Conservation (phyloP, 75 land plant genomes). For the Selaginella moellendorffii region DNA sequence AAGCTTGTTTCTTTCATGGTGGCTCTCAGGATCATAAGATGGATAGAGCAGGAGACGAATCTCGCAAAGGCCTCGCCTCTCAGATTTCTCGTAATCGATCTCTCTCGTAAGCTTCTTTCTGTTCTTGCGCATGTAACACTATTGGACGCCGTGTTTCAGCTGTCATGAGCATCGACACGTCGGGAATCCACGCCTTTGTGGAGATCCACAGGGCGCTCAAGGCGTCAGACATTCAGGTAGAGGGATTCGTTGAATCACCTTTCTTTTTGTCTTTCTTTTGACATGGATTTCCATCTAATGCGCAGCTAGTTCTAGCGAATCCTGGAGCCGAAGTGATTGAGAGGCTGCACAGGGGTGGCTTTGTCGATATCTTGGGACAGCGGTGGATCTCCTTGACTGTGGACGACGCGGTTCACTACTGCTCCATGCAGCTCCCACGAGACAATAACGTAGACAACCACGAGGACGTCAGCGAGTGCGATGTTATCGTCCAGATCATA, state of each 20-base stretch:
- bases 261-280: background rate
- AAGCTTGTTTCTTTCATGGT: background rate
- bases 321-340: slow-evolving; percentile 6
- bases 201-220: slow-evolving; percentile 1
- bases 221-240: slow-evolving; percentile 1
- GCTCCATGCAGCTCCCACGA: slow-evolving; percentile 1
- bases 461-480: background rate
- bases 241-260: background rate
- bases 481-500: background rate
- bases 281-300: background rate
- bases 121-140: no score
- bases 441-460: background rate
- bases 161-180: slow-evolving; percentile 2
- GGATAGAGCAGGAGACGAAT: slow-evolving; percentile 57
- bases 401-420: background rate
- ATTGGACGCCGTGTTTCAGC: background rate
- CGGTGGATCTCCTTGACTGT: slow-evolving; percentile 4
- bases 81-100: slow-evolving; percentile 49
- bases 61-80: slow-evolving; percentile 22
- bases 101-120: slow-evolving; percentile 36
- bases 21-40: slow-evolving; percentile 41
- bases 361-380: background rate
- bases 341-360: background rate
- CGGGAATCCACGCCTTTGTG: slow-evolving; percentile 4
- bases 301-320: slow-evolving; percentile 9